Evolutionary conservation across 331 rosid genomes (phyloP).

Genomic region (Rosa hybrid): DNA sequence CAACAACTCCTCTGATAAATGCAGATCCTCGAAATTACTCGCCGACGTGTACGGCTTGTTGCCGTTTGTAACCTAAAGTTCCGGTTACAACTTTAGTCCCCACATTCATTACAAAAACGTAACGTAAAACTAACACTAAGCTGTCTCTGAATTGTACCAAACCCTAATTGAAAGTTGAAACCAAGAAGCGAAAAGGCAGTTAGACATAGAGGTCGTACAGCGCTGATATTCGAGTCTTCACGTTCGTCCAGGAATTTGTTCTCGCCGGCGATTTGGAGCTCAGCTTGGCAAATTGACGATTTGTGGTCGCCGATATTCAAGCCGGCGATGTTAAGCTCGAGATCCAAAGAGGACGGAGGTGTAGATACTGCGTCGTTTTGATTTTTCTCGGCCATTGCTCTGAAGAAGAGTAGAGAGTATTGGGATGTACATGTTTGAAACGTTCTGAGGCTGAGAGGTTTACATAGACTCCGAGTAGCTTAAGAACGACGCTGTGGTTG

Average conservation of each 20-base stretch:
- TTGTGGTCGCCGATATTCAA: background rate
- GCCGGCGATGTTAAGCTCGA: background rate
- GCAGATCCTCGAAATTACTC: constrained; percentile 53
- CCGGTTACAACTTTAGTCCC: background rate
- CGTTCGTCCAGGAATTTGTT: background rate
- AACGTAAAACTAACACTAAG: too few species aligned
- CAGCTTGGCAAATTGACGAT: background rate
- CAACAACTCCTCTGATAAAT: constrained; percentile 56
- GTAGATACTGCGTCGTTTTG: background rate
- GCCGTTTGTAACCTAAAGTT: background rate
- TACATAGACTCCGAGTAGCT: background rate
- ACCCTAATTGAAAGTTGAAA: background rate
- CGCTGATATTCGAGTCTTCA: background rate
- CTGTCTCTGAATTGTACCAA: too few species aligned
- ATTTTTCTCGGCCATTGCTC: background rate
- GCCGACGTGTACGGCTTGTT: constrained; percentile 60
- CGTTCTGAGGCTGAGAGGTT: background rate
- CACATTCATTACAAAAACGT: too few species aligned
- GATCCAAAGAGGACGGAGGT: background rate
- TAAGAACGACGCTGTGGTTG: background rate
- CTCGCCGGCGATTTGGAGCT: background rate
- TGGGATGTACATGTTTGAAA: background rate
- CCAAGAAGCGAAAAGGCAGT: background rate
- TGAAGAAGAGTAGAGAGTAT: background rate
- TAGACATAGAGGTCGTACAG: background rate